Evolutionary conservation across 2,329 filamentous ascomycete species (phyloP), one percentile per base, ranked within the genome.

Genomic region (Aureobasidium sp.): DNA sequence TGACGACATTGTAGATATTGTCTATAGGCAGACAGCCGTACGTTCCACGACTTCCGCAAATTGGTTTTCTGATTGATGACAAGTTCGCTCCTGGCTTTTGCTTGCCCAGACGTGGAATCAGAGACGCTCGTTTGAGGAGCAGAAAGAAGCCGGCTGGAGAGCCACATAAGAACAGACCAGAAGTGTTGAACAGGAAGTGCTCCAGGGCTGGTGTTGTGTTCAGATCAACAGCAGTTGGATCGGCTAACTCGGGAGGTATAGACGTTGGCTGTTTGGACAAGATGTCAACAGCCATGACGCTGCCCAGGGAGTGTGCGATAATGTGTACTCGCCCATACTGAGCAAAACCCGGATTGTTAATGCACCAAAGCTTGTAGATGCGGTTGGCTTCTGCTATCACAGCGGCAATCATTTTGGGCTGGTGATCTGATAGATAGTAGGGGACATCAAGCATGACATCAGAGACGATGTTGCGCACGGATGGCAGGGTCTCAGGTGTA

Each of bases 361-460:
- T 82, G 70, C 92, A 97, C 94, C 94, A 99, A 1, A 97, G 81
- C 20, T 89, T 85, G 72, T 96, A 97, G n/a, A 99, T 90, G 5
- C 93, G 85, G 70, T 99, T 99, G 8, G 94, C 93, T 76, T 99
- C 94, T 63, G 83, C 83, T 44, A 96, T 87, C 52, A 97, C 86
- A 1, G 94, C 92, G 47, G 87, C 83, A 56, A 96, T 89, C 92
- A 99, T 97, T 74, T 91, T 96, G 4, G 87, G 84, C 70, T 97
- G 96, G 75, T 97, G 93, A 63, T 95, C 89, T 0, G 93, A 97
- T 76, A 99, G 87, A 76, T 97, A 99, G 72, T 96, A 97, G 0
- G 94, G 94, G 55, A 99, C 93, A 72, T 99, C 94, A 55, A 97
- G 87, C 91, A 99, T 97, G 68, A 99, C 91, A 73, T 99, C 94